phyloP scores from a whole-genome alignment of 495 filamentous ascomycete species.

The Annulohypoxylon stygium region DNA sequence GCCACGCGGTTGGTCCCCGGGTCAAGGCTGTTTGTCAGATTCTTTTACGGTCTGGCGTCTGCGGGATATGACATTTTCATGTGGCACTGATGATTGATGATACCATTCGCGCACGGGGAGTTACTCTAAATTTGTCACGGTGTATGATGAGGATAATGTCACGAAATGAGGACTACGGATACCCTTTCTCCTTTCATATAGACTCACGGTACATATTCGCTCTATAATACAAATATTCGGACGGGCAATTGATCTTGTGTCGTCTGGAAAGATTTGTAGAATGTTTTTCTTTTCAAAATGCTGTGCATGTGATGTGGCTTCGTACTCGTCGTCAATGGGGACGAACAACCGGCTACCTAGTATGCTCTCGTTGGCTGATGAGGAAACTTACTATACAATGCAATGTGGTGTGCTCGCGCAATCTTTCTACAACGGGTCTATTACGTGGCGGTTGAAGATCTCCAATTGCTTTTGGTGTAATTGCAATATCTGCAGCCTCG shows the following conservation, averaged over 20 bases:
- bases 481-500: neutral
- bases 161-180: constrained; percentile 35
- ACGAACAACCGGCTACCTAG: neutral
- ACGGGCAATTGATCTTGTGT: neutral
- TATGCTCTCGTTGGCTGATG: neutral
- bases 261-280: constrained; percentile 1
- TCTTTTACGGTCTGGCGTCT: constrained; percentile 26
- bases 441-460: neutral
- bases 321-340: neutral
- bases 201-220: constrained; percentile 1
- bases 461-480: neutral
- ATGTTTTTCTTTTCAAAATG: neutral
- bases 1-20: neutral
- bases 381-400: neutral
- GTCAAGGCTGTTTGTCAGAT: neutral
- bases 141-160: constrained; percentile 16
- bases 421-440: neutral
- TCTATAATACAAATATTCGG: neutral
- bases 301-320: neutral
- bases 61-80: constrained; percentile 19
- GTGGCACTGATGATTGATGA: constrained; percentile 35
- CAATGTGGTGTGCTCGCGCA: neutral
- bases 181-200: constrained; percentile 33
- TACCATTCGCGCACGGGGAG: constrained; percentile 38
- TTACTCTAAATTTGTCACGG: neutral